Evolutionary conservation across 1,284 basidiomycete species (phyloP).

Genomic region (Leucoagaricus sp.): DNA sequence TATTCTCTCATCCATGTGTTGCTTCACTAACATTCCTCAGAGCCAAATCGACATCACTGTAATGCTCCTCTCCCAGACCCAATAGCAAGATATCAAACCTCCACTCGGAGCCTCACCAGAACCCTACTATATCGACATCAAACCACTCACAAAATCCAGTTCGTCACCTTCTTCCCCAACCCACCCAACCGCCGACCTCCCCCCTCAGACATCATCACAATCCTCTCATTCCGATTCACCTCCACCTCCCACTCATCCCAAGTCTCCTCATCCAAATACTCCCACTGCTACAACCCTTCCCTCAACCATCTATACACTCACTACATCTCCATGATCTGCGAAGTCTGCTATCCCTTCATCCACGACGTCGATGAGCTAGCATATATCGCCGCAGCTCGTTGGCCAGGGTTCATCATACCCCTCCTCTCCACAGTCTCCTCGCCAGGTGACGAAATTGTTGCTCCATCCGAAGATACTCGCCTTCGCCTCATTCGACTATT

Average conservation of each 20-base stretch:
- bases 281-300: slow-evolving; percentile 42
- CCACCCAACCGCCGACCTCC: not conserved
- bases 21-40: slow-evolving; percentile 24
- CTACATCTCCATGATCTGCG: slow-evolving; percentile 65
- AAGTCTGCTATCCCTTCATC: slow-evolving; percentile 66
- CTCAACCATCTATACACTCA: slow-evolving; percentile 64
- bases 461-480: slow-evolving; percentile 56
- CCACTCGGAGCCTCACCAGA: slow-evolving; percentile 71
- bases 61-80: slow-evolving; percentile 66
- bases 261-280: slow-evolving; percentile 1
- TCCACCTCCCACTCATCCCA: slow-evolving; percentile 1
- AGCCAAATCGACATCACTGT: slow-evolving; percentile 49
- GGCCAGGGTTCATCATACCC: slow-evolving; percentile 77
- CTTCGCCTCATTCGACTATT: slow-evolving; percentile 64
- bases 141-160: slow-evolving; percentile 64
- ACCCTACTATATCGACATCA: slow-evolving; percentile 68
- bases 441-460: slow-evolving; percentile 17
- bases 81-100: slow-evolving; percentile 79
- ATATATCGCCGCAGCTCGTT: slow-evolving; percentile 76
- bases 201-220: slow-evolving; percentile 36
- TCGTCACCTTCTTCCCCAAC: slow-evolving; percentile 17
- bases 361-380: slow-evolving; percentile 70
- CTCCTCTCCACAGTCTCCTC: slow-evolving; percentile 48
- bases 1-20: not conserved
- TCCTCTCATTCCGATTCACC: slow-evolving; percentile 37